These are phyloP conservation scores for Suhomyces yuchorum DNA, from an alignment of 1,139 yeast species.

Conservation along the genomic window DNA sequence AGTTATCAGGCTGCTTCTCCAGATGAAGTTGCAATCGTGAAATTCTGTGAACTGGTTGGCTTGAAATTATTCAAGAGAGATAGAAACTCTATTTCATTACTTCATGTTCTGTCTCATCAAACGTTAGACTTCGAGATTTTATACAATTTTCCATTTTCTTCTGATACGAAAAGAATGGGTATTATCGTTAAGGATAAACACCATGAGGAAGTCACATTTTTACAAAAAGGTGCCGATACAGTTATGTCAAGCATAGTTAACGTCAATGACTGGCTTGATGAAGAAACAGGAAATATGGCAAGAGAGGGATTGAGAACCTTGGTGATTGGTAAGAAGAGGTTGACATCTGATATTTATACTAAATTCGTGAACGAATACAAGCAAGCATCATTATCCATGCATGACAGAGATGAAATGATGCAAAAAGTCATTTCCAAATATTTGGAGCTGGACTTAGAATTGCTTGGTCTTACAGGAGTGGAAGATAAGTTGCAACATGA, in stretches of 20 bases:
- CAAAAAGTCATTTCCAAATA: constrained; percentile 65
- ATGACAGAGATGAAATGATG: constrained; percentile 73
- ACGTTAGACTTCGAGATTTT: constrained; percentile 65
- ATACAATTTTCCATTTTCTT: constrained; percentile 88
- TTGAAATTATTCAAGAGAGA: constrained; percentile 79
- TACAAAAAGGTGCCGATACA: constrained; percentile 95
- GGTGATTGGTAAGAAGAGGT: constrained; percentile 81
- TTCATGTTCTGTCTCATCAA: constrained; percentile 62
- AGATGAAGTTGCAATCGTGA: constrained; percentile 96
- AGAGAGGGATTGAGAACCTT: constrained; percentile 95
- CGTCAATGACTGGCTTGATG: constrained; percentile 93
- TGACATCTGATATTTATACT: constrained; percentile 55
- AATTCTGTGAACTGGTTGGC: constrained; percentile 87
- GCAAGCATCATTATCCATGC: constrained; percentile 77
- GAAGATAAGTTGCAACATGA: constrained; percentile 92
- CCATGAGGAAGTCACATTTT: constrained; percentile 75
- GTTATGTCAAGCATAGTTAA: constrained; percentile 88
- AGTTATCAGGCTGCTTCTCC: constrained; percentile 98
- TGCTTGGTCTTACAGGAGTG: constrained; percentile 93
- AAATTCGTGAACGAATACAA: constrained; percentile 66
- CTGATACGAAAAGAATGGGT: constrained; percentile 97
- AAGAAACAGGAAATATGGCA: constrained; percentile 97
- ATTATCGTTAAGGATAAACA: constrained; percentile 67
- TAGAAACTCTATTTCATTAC: constrained; percentile 67
- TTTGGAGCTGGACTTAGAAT: constrained; percentile 81